Percentiles rank a stretch among this genome's conserved stretches.
These are phyloP conservation scores for Arabis alpina DNA, from an alignment of 345 rosid species.

Conservation along the genomic window DNA sequence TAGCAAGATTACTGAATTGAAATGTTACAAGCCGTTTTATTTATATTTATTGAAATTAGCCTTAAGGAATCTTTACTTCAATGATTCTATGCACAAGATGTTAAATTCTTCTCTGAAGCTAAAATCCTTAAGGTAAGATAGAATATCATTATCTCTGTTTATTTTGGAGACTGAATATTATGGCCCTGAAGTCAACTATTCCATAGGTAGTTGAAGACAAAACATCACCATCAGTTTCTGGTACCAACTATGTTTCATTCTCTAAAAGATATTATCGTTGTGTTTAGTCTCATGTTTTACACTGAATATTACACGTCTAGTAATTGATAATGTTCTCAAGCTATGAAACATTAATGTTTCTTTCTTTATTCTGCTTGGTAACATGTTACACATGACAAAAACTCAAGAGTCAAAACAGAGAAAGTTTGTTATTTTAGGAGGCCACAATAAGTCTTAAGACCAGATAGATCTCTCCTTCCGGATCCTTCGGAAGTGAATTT, in stretches of 20 bases:
- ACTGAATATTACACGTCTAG: no score
- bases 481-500: constrained; percentile 5
- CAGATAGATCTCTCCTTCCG: constrained; percentile 2
- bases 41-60: neutral
- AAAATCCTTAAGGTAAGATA: no score
- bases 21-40: neutral
- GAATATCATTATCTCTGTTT: neutral
- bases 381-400: neutral
- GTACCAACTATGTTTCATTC: no score
- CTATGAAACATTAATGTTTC: no score
- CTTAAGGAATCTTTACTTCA: constrained; percentile 19
- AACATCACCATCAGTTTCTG: no score
- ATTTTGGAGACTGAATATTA: neutral
- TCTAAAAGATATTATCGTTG: no score
- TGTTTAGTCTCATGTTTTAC: no score
- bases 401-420: neutral
- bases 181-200: constrained; percentile 21
- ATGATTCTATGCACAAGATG: constrained; percentile 34
- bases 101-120: neutral
- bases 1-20: constrained; percentile 1
- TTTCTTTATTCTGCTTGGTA: neutral
- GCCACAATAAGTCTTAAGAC: constrained; percentile 38
- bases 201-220: constrained; percentile 1
- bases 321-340: no score
- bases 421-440: constrained; percentile 5